Evolutionary conservation across 495 filamentous ascomycete species (phyloP).

Genomic region (Penicillium daleae): DNA sequence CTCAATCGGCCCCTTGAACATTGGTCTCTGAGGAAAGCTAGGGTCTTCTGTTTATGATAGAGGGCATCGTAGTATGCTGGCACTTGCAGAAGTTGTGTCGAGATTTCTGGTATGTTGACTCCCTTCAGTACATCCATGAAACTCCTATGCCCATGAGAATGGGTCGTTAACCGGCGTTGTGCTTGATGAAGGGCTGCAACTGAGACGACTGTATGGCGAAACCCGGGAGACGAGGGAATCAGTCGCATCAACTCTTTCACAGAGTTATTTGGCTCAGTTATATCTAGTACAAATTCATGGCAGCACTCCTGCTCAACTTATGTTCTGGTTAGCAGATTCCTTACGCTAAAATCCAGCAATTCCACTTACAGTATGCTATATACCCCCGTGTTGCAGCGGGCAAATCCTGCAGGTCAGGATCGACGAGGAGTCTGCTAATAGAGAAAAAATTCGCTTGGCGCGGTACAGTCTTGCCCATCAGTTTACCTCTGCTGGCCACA

Average conservation of each 20-base stretch:
- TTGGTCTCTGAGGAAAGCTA: conserved; percentile 15
- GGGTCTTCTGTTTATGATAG: conserved; percentile 20
- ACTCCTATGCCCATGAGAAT: not conserved
- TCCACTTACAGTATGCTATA: conserved; percentile 24
- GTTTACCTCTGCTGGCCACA: conserved; percentile 26
- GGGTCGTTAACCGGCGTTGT: not conserved
- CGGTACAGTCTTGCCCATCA: conserved; percentile 24
- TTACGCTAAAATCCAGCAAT: not conserved
- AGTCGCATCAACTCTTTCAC: conserved; percentile 29
- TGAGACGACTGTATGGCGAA: conserved; percentile 23
- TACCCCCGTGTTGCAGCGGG: conserved; percentile 14
- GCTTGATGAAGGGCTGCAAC: conserved; percentile 26
- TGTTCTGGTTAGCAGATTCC: not conserved
- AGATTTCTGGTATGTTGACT: not conserved
- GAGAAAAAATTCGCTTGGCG: not conserved
- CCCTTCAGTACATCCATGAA: not conserved
- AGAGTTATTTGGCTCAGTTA: conserved; percentile 13
- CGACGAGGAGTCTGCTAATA: conserved; percentile 15
- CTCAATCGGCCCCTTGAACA: not conserved
- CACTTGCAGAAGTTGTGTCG: conserved; percentile 1
- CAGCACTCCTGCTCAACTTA: conserved; percentile 25
- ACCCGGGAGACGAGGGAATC: conserved; percentile 22
- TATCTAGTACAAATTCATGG: conserved; percentile 20
- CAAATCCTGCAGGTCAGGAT: conserved; percentile 22
- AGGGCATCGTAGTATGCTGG: conserved; percentile 16